phyloP scores from a whole-genome alignment of 2,329 filamentous ascomycete genomes.

The Penicillium sp. region DNA sequence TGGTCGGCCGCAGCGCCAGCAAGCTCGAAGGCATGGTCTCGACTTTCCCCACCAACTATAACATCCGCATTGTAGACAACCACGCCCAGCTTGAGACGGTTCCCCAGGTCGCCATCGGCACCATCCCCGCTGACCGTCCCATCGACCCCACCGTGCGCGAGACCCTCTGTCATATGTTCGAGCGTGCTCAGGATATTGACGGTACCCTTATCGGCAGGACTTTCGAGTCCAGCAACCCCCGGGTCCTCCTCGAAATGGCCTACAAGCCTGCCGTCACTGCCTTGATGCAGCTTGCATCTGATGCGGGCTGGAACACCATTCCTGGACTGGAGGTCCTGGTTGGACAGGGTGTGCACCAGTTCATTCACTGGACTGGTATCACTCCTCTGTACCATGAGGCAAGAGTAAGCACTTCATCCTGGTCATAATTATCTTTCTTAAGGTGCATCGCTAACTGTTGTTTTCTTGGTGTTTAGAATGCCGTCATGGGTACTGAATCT shows the following conservation, averaged over 20 bases:
- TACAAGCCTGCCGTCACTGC: slow-evolving; percentile 85
- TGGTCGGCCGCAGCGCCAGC: slow-evolving; percentile 71
- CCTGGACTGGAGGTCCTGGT: slow-evolving; percentile 85
- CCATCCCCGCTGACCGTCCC: slow-evolving; percentile 83
- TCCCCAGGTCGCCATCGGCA: slow-evolving; percentile 76
- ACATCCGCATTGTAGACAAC: slow-evolving; percentile 63
- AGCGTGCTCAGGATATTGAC: slow-evolving; percentile 49
- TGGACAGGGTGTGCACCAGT: slow-evolving; percentile 78
- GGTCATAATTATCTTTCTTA: background rate
- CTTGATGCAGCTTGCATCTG: slow-evolving; percentile 77
- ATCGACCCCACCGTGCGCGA: slow-evolving; percentile 71
- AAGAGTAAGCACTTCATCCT: slow-evolving; percentile 47
- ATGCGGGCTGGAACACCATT: slow-evolving; percentile 77
- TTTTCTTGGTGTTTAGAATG: slow-evolving; percentile 19
- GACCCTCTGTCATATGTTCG: slow-evolving; percentile 59
- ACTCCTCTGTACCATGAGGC: slow-evolving; percentile 60
- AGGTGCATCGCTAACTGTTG: background rate
- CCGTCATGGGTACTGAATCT: slow-evolving; percentile 28
- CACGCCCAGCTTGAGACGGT: slow-evolving; percentile 53
- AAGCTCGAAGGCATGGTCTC: slow-evolving; percentile 68
- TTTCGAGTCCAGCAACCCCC: slow-evolving; percentile 41
- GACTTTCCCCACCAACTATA: slow-evolving; percentile 72
- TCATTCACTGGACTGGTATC: slow-evolving; percentile 25
- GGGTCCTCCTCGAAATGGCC: slow-evolving; percentile 87
- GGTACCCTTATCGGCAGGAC: slow-evolving; percentile 33